A percentile compares a stretch with the other conserved stretches of the same genome.
phyloP scores from a whole-genome alignment of 495 filamentous ascomycete species.

The Amorphotheca resinae region DNA sequence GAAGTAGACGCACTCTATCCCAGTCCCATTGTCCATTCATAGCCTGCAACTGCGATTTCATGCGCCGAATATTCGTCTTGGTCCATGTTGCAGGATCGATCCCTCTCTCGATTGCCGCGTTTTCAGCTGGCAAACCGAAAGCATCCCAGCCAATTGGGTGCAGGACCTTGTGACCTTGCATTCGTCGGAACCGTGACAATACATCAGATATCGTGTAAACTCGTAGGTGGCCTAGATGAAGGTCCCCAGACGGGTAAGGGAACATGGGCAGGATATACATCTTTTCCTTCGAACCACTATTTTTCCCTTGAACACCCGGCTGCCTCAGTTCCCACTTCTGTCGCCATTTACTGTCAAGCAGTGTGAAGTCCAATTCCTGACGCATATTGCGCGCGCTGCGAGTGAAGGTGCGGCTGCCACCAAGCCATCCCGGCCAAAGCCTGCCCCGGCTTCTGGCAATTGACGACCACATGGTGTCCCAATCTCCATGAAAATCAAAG shows the following conservation, averaged over 20 bases:
- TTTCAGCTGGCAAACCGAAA: conserved; percentile 83
- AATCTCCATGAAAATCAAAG: no score
- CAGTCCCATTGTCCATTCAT: conserved; percentile 79
- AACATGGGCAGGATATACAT: conserved; percentile 87
- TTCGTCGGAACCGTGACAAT: conserved; percentile 60
- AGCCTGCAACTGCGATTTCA: conserved; percentile 66
- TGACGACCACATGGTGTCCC: not conserved
- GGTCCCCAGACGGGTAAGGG: conserved; percentile 76
- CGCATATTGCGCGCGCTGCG: conserved; percentile 1
- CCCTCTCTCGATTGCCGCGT: conserved; percentile 81
- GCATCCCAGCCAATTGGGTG: conserved; percentile 93
- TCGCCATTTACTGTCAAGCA: conserved; percentile 69
- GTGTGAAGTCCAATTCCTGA: conserved; percentile 27
- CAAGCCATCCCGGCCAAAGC: not conserved
- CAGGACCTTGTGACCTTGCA: conserved; percentile 65
- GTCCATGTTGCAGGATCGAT: conserved; percentile 74
- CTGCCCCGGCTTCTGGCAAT: not conserved
- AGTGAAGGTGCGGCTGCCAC: not conserved
- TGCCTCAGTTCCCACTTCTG: conserved; percentile 32
- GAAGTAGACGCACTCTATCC: conserved; percentile 48
- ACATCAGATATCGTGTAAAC: conserved; percentile 89
- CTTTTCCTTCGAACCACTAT: conserved; percentile 25
- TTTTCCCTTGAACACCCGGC: conserved; percentile 1
- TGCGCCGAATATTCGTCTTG: conserved; percentile 58
- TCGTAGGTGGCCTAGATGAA: conserved; percentile 82